Base-by-base conservation (phyloP, 371 early-diverging fungal species). In the Dipsacomyces acuminosporus region DNA sequence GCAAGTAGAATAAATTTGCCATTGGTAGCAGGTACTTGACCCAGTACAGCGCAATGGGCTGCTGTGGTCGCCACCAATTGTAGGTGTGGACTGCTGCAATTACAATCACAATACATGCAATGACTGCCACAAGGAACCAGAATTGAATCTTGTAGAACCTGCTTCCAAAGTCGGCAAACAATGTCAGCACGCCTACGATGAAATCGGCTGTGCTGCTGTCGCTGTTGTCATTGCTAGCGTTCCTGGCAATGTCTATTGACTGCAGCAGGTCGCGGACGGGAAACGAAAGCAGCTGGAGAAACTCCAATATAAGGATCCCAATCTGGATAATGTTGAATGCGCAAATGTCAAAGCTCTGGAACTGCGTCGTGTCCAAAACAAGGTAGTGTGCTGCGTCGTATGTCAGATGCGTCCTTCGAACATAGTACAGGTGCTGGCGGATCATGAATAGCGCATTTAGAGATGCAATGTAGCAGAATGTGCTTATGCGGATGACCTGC, bases 401-500 rank as follows among this genome's bases (percentile, higher is more conserved):
- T 4, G 64, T 45, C 45, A 67, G 48, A 13, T 61, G 60, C 15
- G 59, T 61, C 41, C 65, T 57, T 11, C 69, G 61, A 13, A 58
- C 36, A 51, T 76, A 76, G 54, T 76, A 76, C 44, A 74, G 42
- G 41, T 74, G 73, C 59, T 76, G 76, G 2, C 74, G 62, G 5
- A 51, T 54, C 69, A 76, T 76, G 33, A 74, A 64, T 25, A 73
- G 62, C 19, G 72, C 60, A 51, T 76, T 76, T n/a, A 76, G 53
- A 20, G 64, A 71, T 5, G 53, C 60, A 24, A 76, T 58, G 33
- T 47, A 69, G 1, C 56, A 48, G 33, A 76, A 64, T 20, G 74
- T 67, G 43, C 64, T 59, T 21, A 65, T 48, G 8, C 61, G 71
- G 18, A 55, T 54, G 2, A 56, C 58, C 41, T 69, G 51, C 13